Evolutionary conservation across 1,139 yeast genomes (phyloP).

Genomic region (Fermentozyma sake): DNA sequence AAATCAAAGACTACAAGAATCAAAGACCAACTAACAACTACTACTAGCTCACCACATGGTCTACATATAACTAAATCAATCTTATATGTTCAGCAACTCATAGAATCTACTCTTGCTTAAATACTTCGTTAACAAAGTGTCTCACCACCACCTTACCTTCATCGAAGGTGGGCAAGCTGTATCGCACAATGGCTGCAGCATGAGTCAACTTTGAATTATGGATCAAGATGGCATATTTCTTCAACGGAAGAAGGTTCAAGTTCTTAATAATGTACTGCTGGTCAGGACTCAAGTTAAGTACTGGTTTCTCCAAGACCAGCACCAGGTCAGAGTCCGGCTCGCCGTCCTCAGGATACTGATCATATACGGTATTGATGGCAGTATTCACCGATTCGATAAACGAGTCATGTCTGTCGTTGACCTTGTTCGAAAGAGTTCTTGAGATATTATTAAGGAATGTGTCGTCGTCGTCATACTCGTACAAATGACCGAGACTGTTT

Average conservation of each 20-base stretch:
- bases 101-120: too few species aligned
- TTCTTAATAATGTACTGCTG: slow-evolving; percentile 53
- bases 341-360: too few species aligned
- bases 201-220: slow-evolving; percentile 65
- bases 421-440: slow-evolving; percentile 10
- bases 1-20: too few species aligned
- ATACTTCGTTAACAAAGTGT: slow-evolving; percentile 57
- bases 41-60: too few species aligned
- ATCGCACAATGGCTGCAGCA: slow-evolving; percentile 76
- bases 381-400: slow-evolving; percentile 59
- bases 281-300: slow-evolving; percentile 28
- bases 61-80: too few species aligned
- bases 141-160: slow-evolving; percentile 67
- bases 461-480: slow-evolving; percentile 12
- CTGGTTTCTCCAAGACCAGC: not conserved
- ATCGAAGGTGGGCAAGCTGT: slow-evolving; percentile 44
- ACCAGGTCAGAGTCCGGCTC: slow-evolving; percentile 12
- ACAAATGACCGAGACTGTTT: slow-evolving; percentile 28
- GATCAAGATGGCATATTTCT: slow-evolving; percentile 66
- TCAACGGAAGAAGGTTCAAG: slow-evolving; percentile 61
- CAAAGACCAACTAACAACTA: too few species aligned
- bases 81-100: too few species aligned
- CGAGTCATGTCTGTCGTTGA: slow-evolving; percentile 7
- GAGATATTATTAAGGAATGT: slow-evolving; percentile 12
- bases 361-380: slow-evolving; percentile 46